These are phyloP conservation scores for Gracilaria domingensis DNA, from an alignment of 23 red algal species.

Conservation along the genomic window DNA sequence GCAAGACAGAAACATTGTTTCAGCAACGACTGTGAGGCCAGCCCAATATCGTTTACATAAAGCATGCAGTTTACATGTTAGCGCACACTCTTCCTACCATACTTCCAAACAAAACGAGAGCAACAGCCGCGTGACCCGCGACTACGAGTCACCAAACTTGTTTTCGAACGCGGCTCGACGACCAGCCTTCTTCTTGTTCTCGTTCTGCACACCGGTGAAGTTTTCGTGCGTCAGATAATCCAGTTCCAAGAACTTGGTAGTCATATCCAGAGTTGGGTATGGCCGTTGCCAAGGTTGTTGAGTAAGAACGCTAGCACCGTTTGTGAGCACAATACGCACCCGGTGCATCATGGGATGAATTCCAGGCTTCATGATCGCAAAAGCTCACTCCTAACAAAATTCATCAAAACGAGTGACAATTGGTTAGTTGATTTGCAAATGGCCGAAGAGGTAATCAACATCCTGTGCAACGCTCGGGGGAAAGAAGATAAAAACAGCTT, in stretches of 20 bases:
- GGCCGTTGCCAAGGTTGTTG: constrained; percentile 64
- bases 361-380: constrained; percentile 33
- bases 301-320: constrained; percentile 59
- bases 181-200: constrained; percentile 36
- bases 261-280: constrained; percentile 47
- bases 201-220: constrained; percentile 40
- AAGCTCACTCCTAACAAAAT: not conserved
- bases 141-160: constrained; percentile 31
- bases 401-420: not conserved
- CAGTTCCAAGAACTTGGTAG: constrained; percentile 62
- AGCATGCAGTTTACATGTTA: not conserved
- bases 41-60: not conserved
- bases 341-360: constrained; percentile 77
- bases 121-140: not conserved
- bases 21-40: not conserved
- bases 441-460: not conserved
- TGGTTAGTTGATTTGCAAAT: not conserved
- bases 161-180: constrained; percentile 63
- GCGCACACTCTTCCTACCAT: not conserved
- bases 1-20: not conserved
- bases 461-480: constrained; percentile 28
- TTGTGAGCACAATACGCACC: constrained; percentile 66
- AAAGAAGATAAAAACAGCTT: constrained; percentile 53
- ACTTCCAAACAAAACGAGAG: not conserved
- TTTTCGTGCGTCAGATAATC: constrained; percentile 57